Percentiles rank a stretch among this genome's conserved stretches.
phyloP scores from a whole-genome alignment of 2,329 filamentous ascomycete genomes.

The Didymella exigua region DNA sequence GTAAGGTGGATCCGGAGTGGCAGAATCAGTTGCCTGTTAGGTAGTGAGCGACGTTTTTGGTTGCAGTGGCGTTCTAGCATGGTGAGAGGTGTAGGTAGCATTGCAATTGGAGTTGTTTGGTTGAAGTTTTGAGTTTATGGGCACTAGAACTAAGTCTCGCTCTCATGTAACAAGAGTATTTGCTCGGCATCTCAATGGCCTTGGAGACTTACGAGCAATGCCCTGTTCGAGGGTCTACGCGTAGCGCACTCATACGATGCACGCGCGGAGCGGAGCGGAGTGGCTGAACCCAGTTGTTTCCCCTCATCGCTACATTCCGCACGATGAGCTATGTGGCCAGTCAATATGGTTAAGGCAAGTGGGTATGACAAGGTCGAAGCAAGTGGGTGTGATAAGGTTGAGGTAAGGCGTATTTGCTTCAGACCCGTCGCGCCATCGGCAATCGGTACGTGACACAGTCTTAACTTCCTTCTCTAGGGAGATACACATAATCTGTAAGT shows the following conservation, averaged over 20 bases:
- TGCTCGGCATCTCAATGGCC: too few species aligned
- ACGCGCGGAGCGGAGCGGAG: background rate
- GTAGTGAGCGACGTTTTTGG: conserved; percentile 6
- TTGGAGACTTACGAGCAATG: background rate
- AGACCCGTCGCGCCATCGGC: background rate
- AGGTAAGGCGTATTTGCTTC: background rate
- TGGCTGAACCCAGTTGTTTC: background rate
- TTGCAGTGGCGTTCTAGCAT: background rate
- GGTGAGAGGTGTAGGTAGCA: background rate
- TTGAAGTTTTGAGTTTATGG: background rate
- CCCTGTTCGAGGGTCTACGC: background rate
- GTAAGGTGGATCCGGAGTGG: conserved; percentile 59
- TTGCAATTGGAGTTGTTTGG: background rate
- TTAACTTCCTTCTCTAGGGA: background rate
- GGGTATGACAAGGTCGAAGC: background rate
- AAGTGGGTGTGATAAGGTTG: background rate
- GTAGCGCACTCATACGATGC: background rate
- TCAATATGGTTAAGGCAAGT: background rate
- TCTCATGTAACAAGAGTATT: too few species aligned
- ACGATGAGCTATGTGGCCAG: background rate
- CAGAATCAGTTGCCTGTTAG: conserved; percentile 42
- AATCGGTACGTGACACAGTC: background rate
- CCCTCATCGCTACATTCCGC: background rate
- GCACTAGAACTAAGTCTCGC: too few species aligned
- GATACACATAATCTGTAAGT: background rate